phyloP scores from a whole-genome alignment of 2,329 filamentous ascomycete genomes.

The Pleomassaria siparia region DNA sequence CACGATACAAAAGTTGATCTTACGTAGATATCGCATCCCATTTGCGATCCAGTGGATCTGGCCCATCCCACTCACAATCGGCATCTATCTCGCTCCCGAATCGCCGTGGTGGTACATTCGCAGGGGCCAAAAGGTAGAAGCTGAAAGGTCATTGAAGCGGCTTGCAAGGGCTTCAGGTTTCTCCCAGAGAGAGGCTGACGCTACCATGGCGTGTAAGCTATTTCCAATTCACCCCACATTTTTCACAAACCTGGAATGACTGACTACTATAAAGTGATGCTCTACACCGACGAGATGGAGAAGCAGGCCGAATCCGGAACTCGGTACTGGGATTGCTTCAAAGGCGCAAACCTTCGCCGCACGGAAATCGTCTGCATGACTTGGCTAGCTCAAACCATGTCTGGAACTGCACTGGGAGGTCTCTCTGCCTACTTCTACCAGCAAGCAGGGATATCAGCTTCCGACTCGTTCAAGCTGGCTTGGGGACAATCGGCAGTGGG shows the following conservation, averaged over 20 bases:
- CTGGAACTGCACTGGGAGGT: slow-evolving; percentile 64
- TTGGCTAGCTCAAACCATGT: slow-evolving; percentile 62
- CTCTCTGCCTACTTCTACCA: slow-evolving; percentile 60
- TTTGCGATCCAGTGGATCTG: slow-evolving; percentile 75
- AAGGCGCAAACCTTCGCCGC: slow-evolving; percentile 57
- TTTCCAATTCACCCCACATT: too few species aligned
- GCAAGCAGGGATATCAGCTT: slow-evolving; percentile 45
- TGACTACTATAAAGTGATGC: slow-evolving; percentile 66
- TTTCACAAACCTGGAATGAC: slow-evolving; percentile 28
- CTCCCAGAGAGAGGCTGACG: slow-evolving; percentile 58
- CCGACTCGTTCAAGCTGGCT: slow-evolving; percentile 39
- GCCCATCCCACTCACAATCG: slow-evolving; percentile 52
- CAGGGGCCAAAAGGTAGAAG: slow-evolving; percentile 45
- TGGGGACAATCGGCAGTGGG: slow-evolving; percentile 59
- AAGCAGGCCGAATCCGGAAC: slow-evolving; percentile 48
- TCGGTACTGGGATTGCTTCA: slow-evolving; percentile 55
- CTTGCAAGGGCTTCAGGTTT: slow-evolving; percentile 41
- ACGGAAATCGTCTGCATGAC: slow-evolving; percentile 59
- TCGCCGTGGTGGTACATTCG: slow-evolving; percentile 55
- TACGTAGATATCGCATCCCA: slow-evolving; percentile 53
- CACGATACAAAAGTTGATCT: background rate
- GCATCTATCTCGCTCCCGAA: slow-evolving; percentile 54
- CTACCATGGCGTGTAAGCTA: slow-evolving; percentile 77
- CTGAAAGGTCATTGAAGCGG: slow-evolving; percentile 54
- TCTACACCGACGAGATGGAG: slow-evolving; percentile 59